phyloP scores from a whole-genome alignment of 108 stramenopile genomes.

The Nitzschia sp. region DNA sequence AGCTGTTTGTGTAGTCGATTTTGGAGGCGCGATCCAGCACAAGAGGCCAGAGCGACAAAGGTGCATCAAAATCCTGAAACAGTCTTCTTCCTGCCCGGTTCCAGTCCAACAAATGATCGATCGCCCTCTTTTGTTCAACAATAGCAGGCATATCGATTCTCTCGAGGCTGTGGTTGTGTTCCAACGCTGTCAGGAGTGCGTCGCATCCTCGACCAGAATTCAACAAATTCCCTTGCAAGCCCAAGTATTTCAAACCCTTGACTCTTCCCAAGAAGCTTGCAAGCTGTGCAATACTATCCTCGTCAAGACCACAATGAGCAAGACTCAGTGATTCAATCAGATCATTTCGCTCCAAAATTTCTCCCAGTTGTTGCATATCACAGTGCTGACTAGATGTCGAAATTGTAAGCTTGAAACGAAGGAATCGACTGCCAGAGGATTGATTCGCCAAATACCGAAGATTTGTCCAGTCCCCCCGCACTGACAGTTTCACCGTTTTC shows the following conservation, averaged over 20 bases:
- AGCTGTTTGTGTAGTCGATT: not conserved
- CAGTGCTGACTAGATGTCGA: not conserved
- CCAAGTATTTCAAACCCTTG: not conserved
- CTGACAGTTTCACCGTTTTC: not conserved
- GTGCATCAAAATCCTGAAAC: not conserved
- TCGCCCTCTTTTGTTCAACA: not conserved
- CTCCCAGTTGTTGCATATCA: conserved; percentile 8
- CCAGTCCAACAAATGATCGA: conserved; percentile 8
- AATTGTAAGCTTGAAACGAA: not conserved
- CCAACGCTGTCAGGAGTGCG: not conserved
- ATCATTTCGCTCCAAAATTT: not conserved
- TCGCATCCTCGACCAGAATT: conserved; percentile 1
- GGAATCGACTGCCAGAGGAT: not conserved
- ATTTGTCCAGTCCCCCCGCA: not conserved
- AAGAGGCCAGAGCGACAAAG: conserved; percentile 4
- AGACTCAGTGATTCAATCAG: not conserved
- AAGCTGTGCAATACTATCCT: not conserved
- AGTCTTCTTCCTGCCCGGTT: conserved; percentile 5
- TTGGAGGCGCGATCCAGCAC: not conserved
- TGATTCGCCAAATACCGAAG: not conserved
- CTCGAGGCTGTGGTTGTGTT: not conserved
- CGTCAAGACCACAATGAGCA: not conserved
- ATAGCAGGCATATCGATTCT: not conserved
- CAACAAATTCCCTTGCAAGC: not conserved
- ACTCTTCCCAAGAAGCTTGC: not conserved